Evolutionary conservation across 257 asterid species (phyloP).

Genomic region (Ballota nigra): DNA sequence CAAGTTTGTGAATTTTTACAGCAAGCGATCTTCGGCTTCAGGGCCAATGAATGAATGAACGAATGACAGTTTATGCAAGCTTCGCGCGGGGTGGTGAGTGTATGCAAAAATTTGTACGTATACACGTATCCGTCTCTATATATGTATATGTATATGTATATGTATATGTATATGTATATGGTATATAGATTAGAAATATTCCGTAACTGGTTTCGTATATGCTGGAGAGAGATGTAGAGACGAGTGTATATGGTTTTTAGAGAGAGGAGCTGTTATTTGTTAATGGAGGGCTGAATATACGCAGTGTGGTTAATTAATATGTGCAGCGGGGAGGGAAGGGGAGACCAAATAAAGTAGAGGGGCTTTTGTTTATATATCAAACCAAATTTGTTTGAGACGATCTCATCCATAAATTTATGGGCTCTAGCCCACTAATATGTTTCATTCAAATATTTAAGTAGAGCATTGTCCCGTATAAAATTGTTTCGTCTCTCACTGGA

Average conservation of each 20-base stretch:
- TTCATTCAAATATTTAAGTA: too few species aligned
- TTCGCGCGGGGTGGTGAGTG: constrained; percentile 21
- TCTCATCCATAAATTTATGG: too few species aligned
- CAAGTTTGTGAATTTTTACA: constrained; percentile 27
- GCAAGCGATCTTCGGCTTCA: constrained; percentile 18
- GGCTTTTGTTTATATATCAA: not conserved
- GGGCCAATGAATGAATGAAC: not conserved
- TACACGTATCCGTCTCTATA: constrained; percentile 15
- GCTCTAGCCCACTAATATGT: too few species aligned
- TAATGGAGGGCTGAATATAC: not conserved
- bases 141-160: constrained; percentile 13
- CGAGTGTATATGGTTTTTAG: constrained; percentile 23
- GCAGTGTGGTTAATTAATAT: constrained; percentile 21
- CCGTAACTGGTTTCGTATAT: constrained; percentile 19
- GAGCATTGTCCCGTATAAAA: too few species aligned
- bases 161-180: constrained; percentile 5
- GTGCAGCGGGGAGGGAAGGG: not conserved
- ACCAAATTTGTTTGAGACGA: too few species aligned
- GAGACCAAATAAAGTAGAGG: not conserved
- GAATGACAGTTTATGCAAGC: constrained; percentile 33
- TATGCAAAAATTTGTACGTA: constrained; percentile 27
- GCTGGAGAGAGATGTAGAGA: constrained; percentile 18
- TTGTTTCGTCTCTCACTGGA: too few species aligned
- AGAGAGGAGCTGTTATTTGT: not conserved
- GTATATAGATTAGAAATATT: constrained; percentile 20